Evolutionary conservation across 495 filamentous ascomycete genomes (phyloP), one percentile per base, ranked within the genome.

Genomic region (Aspergillus hancockii): DNA sequence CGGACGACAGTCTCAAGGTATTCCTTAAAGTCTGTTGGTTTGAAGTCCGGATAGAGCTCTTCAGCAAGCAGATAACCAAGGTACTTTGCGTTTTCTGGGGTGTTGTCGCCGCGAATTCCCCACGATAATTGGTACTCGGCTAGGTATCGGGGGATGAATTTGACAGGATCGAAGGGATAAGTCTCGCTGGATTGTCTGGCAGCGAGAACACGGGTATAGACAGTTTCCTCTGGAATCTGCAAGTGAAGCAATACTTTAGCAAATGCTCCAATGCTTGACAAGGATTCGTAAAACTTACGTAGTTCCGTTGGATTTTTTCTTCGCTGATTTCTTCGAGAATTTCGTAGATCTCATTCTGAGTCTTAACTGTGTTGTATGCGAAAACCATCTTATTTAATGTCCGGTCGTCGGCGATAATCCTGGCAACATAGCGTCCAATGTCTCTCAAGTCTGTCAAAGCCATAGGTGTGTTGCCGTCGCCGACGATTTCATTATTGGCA

Each of bases 321-420:
- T 81, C 82, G 43, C 71, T 77, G 21, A 84, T 63, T 30, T 79
- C 70, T 59, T 86, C 83, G 58, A 85, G 64, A 6, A 80, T 56
- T 14, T 68, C 67, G 55, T 75, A 78, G 45, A 84, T 77, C 61
- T 85, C 63, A 51, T 81, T 83, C 62, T 79, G 75, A 0, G 71
- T 77, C 31, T 74, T 64, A 8, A 80, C 70, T 16, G 79, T 74
- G 60, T 77, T 81, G 64, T 82, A 84, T 21, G 78, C 77, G 49
- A 83, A 71, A 8, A 87, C 78, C 66, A 73, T 79, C 65, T 80
- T 80, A 68, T 86, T 86, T 49, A 86, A 56, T 9, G 84, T 87
- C 32, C 83, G 71, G 7, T 74, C 72, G 63, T 87, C 84, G 25
- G 55, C 54, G 36, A 86, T 76, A 58, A 87, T 85, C 53, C 71